Conservation (phyloP, 2,329 filamentous ascomycete genomes). For the Aspergillus tubingensis region DNA sequence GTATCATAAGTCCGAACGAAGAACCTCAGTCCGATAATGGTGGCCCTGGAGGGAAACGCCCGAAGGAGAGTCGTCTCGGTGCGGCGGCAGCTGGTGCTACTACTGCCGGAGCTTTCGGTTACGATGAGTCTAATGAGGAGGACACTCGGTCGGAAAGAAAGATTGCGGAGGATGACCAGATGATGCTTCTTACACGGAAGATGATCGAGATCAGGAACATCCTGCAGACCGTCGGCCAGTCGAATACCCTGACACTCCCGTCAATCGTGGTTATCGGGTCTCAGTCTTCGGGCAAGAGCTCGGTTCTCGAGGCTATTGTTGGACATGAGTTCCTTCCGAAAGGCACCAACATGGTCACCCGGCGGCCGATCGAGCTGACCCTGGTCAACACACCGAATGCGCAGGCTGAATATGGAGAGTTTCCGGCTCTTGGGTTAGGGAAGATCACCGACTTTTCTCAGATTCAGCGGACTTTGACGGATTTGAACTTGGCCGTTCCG, state of each 20-base stretch:
- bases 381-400: constrained; percentile 91
- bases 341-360: constrained; percentile 97
- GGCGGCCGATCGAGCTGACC: constrained; percentile 92
- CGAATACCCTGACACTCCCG: constrained; percentile 80
- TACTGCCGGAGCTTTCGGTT: constrained; percentile 76
- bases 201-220: constrained; percentile 99
- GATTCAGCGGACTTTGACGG: constrained; percentile 90
- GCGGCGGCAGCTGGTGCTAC: constrained; percentile 64
- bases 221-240: constrained; percentile 88
- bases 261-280: constrained; percentile 99
- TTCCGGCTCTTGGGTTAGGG: constrained; percentile 84
- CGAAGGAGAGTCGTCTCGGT: constrained; percentile 57
- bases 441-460: constrained; percentile 81
- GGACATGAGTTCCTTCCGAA: constrained; percentile 98
- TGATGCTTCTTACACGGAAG: constrained; percentile 99
- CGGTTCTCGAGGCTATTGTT: constrained; percentile 93
- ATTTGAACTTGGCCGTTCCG: constrained; percentile 90
- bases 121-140: constrained; percentile 66
- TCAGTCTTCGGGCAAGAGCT: constrained; percentile 97
- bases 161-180: constrained; percentile 86
- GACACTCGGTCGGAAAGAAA: constrained; percentile 63
- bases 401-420: constrained; percentile 89
- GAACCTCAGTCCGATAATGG: constrained; percentile 56
- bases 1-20: constrained; percentile 65
- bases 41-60: constrained; percentile 46